Percentiles rank a stretch among this genome's conserved stretches.
phyloP scores from a whole-genome alignment of 2,329 filamentous ascomycete species.

The Phyllosticta ampelicida region DNA sequence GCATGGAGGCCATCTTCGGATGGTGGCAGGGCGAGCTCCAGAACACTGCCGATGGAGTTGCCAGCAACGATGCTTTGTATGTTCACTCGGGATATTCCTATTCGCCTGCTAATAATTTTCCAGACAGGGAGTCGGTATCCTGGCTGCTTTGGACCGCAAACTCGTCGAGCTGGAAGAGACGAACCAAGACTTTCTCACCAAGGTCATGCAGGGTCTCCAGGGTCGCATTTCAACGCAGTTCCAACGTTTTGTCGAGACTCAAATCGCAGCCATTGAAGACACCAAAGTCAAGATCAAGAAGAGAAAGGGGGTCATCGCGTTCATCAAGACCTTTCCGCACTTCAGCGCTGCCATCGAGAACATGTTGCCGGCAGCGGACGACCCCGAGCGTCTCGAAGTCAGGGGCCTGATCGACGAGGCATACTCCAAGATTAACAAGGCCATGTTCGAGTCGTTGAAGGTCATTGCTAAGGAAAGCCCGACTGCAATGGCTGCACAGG shows the following conservation, averaged over 20 bases:
- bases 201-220: constrained; percentile 68
- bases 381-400: constrained; percentile 47
- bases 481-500: constrained; percentile 40
- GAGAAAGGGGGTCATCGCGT: constrained; percentile 89
- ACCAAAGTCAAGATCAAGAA: constrained; percentile 99
- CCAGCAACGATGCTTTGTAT: constrained; percentile 71
- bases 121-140: constrained; percentile 80
- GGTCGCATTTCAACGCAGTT: constrained; percentile 64
- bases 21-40: constrained; percentile 74
- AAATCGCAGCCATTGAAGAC: constrained; percentile 91
- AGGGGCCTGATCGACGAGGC: constrained; percentile 73
- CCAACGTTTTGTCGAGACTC: constrained; percentile 83
- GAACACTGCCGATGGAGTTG: constrained; percentile 71
- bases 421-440: constrained; percentile 79
- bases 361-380: constrained; percentile 50
- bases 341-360: constrained; percentile 78
- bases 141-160: constrained; percentile 71
- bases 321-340: constrained; percentile 84
- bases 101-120: constrained; percentile 17
- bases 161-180: constrained; percentile 72
- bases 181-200: constrained; percentile 84
- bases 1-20: constrained; percentile 80
- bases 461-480: constrained; percentile 73
- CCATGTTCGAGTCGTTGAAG: constrained; percentile 95
- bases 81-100: no score